phyloP scores from a whole-genome alignment of 805 yeast genomes.

The Dipodascopsis tothii region DNA sequence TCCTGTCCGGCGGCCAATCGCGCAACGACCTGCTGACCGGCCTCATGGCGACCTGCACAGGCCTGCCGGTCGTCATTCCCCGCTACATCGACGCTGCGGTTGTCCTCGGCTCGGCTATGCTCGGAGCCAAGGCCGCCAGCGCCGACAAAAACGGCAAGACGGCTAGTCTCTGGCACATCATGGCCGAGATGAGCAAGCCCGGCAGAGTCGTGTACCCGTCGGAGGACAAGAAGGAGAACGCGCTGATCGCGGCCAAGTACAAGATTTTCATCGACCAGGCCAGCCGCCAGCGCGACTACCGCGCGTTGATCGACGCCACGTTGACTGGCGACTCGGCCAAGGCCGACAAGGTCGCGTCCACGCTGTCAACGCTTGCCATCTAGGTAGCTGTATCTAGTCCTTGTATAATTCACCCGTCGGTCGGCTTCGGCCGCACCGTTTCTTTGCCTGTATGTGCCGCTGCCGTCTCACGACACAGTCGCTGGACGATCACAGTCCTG shows the following conservation, averaged over 20 bases:
- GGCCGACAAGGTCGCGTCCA: not conserved
- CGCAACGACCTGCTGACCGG: conserved; percentile 84
- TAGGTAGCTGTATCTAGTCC: too few species aligned
- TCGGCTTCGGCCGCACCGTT: too few species aligned
- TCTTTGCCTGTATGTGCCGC: too few species aligned
- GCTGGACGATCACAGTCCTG: too few species aligned
- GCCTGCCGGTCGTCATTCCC: conserved; percentile 85
- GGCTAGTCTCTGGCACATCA: conserved; percentile 63
- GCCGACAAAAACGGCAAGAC: conserved; percentile 34
- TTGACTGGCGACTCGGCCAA: conserved; percentile 3
- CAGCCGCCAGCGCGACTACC: conserved; percentile 66
- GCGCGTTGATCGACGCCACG: conserved; percentile 53
- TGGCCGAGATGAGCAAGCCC: conserved; percentile 75
- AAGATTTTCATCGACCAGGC: conserved; percentile 84
- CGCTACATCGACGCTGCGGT: conserved; percentile 95
- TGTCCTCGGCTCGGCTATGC: conserved; percentile 88
- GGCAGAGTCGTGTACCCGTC: conserved; percentile 74
- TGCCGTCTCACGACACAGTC: too few species aligned
- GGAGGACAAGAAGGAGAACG: conserved; percentile 53
- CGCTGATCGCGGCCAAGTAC: conserved; percentile 70
- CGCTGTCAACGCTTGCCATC: too few species aligned
- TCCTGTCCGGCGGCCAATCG: conserved; percentile 95
- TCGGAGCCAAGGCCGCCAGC: conserved; percentile 90
- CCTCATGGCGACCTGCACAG: conserved; percentile 86
- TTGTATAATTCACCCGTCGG: too few species aligned